A percentile compares a stretch with the other conserved stretches of the same genome.
These are phyloP conservation scores for Penicillium glabrum DNA, from an alignment of 2,329 filamentous ascomycete species.

Conservation along the genomic window DNA sequence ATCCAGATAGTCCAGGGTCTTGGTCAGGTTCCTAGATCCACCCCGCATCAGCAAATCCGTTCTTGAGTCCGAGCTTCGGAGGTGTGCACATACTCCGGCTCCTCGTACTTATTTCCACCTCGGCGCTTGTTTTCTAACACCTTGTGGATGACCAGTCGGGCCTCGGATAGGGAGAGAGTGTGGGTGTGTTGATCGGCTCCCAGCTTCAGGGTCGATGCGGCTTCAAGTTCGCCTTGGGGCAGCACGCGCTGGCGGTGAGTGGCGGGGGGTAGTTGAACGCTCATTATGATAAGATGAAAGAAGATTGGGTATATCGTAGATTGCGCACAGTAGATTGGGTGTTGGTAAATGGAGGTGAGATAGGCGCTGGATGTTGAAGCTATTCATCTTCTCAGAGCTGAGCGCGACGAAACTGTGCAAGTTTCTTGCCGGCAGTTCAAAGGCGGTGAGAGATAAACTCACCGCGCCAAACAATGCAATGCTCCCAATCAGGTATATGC, in stretches of 20 bases:
- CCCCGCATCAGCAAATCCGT: neutral
- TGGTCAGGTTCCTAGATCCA: slow-evolving; percentile 63
- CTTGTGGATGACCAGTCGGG: slow-evolving; percentile 86
- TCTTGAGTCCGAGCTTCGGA: slow-evolving; percentile 1
- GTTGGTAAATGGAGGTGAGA: neutral
- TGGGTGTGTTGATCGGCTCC: slow-evolving; percentile 93
- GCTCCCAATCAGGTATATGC: slow-evolving; percentile 10
- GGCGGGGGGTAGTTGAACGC: slow-evolving; percentile 34
- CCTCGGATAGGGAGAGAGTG: slow-evolving; percentile 88
- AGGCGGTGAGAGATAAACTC: slow-evolving; percentile 20
- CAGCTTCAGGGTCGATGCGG: slow-evolving; percentile 74
- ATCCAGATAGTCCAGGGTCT: slow-evolving; percentile 90
- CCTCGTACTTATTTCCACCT: slow-evolving; percentile 77
- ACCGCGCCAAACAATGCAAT: neutral
- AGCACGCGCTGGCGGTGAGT: slow-evolving; percentile 44
- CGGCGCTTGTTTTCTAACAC: slow-evolving; percentile 77
- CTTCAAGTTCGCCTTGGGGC: slow-evolving; percentile 73
- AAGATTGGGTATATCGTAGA: neutral
- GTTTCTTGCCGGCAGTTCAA: slow-evolving; percentile 15
- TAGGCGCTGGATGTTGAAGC: neutral
- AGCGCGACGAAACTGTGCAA: slow-evolving; percentile 9
- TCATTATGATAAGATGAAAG: slow-evolving; percentile 23
- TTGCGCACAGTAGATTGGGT: neutral
- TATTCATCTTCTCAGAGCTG: neutral
- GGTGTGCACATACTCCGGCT: slow-evolving; percentile 68